Percentiles rank a stretch among this genome's conserved stretches.
These are phyloP conservation scores for Myxozyma melibiosi DNA, from an alignment of 805 yeast species.

Conservation along the genomic window DNA sequence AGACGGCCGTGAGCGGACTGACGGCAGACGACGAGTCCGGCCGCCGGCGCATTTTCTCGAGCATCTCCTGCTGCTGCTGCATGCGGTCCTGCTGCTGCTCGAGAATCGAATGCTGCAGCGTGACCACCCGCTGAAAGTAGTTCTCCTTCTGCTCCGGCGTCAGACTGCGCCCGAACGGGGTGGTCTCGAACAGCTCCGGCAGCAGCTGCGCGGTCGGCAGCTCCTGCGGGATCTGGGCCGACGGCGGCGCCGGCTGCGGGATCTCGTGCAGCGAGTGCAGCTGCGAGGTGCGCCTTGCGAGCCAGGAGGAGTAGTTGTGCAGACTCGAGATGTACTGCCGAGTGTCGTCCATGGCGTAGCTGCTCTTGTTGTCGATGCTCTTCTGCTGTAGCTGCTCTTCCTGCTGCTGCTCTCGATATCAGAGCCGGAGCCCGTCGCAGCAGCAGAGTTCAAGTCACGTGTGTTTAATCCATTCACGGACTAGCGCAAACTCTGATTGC, in stretches of 20 bases:
- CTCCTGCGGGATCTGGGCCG: slow-evolving; percentile 17
- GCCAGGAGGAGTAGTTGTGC: slow-evolving; percentile 52
- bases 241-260: slow-evolving; percentile 25
- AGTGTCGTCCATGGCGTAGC: slow-evolving; percentile 11
- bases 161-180: neutral
- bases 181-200: neutral
- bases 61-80: slow-evolving; percentile 23
- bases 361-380: neutral
- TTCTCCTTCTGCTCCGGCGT: slow-evolving; percentile 11
- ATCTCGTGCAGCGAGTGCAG: slow-evolving; percentile 65
- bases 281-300: slow-evolving; percentile 82
- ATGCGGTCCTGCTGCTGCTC: slow-evolving; percentile 18
- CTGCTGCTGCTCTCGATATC: neutral
- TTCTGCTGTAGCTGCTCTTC: neutral
- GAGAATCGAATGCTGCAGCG: slow-evolving; percentile 11
- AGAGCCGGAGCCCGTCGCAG: neutral
- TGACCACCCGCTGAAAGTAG: slow-evolving; percentile 8
- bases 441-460: neutral
- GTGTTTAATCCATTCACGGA: neutral
- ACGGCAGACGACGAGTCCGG: neutral
- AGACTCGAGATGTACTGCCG: slow-evolving; percentile 13
- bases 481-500: neutral
- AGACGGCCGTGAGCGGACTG: neutral
- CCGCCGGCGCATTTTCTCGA: slow-evolving; percentile 12
- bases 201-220: slow-evolving; percentile 5